Conservation (phyloP, 2,329 filamentous ascomycete genomes). For the Davidsoniella australis region DNA sequence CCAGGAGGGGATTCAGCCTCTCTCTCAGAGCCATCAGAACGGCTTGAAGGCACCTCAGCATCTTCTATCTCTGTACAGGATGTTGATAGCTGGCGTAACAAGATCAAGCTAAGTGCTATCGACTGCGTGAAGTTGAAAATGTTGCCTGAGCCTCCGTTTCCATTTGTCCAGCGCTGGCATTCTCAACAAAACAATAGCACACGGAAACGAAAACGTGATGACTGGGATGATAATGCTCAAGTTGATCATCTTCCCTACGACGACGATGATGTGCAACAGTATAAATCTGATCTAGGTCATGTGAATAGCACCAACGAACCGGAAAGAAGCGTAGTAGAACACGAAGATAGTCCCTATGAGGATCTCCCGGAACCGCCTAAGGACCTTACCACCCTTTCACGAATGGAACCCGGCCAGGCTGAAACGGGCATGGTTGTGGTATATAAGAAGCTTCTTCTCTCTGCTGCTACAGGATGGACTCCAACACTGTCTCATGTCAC, state of each 20-base stretch:
- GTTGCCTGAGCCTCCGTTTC: conserved; percentile 63
- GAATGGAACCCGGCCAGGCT: conserved; percentile 30
- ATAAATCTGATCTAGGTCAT: too few relatives aligned
- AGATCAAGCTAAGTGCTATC: conserved; percentile 59
- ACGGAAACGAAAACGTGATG: conserved; percentile 21
- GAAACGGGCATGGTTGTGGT: conserved; percentile 46
- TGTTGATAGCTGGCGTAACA: conserved; percentile 51
- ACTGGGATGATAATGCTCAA: conserved; percentile 25
- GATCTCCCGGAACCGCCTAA: conserved; percentile 47
- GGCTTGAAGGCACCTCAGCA: too few relatives aligned
- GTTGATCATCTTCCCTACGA: conserved; percentile 17
- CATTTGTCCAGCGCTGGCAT: conserved; percentile 83
- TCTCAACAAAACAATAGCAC: conserved; percentile 44
- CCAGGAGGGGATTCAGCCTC: too few relatives aligned
- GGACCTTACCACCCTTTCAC: conserved; percentile 36
- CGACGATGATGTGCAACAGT: conserved; percentile 10
- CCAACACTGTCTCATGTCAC: conserved; percentile 48
- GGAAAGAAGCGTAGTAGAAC: not conserved
- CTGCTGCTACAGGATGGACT: conserved; percentile 46
- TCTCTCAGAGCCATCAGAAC: too few relatives aligned
- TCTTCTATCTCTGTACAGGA: not conserved
- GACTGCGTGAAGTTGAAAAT: conserved; percentile 64
- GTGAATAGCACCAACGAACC: too few relatives aligned
- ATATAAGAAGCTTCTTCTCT: conserved; percentile 48
- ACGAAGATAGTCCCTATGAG: conserved; percentile 16